These are phyloP conservation scores for Trametes maxima DNA, from an alignment of 768 basidiomycete genomes.

Conservation along the genomic window DNA sequence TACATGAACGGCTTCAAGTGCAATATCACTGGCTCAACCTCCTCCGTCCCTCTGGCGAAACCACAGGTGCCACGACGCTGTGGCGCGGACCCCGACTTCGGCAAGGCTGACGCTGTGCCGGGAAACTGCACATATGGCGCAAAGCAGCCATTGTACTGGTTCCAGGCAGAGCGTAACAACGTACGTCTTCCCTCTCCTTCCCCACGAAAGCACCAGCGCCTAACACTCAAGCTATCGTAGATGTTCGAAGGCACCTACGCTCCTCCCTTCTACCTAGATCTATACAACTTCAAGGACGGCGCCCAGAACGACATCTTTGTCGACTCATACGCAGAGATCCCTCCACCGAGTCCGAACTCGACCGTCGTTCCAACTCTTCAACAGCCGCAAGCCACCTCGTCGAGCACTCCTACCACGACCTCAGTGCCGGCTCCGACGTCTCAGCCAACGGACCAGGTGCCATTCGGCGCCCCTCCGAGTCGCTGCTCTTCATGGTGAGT, in stretches of 20 bases:
- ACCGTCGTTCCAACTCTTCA: constrained; percentile 31
- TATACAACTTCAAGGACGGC: constrained; percentile 76
- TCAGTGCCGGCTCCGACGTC: constrained; percentile 1
- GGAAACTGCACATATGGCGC: constrained; percentile 75
- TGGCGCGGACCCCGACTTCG: constrained; percentile 55
- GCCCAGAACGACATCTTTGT: constrained; percentile 75
- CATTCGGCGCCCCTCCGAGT: constrained; percentile 13
- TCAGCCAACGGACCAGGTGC: constrained; percentile 9
- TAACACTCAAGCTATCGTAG: constrained; percentile 33
- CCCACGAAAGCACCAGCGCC: background rate
- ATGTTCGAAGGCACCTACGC: constrained; percentile 66
- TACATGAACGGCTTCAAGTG: constrained; percentile 81
- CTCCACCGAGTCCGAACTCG: constrained; percentile 30
- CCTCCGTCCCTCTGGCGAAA: constrained; percentile 52
- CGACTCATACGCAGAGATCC: constrained; percentile 46
- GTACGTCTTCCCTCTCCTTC: constrained; percentile 37
- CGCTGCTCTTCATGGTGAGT: constrained; percentile 15
- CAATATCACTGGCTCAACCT: constrained; percentile 55
- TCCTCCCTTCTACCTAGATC: constrained; percentile 65
- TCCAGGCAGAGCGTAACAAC: constrained; percentile 61
- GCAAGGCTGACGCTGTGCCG: constrained; percentile 45
- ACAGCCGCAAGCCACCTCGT: constrained; percentile 15
- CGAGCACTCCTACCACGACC: background rate
- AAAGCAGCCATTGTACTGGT: constrained; percentile 74
- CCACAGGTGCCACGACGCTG: constrained; percentile 66